Evolutionary conservation across 352 stramenopile genomes (phyloP).

Genomic region (Thalassiosira exigua): DNA sequence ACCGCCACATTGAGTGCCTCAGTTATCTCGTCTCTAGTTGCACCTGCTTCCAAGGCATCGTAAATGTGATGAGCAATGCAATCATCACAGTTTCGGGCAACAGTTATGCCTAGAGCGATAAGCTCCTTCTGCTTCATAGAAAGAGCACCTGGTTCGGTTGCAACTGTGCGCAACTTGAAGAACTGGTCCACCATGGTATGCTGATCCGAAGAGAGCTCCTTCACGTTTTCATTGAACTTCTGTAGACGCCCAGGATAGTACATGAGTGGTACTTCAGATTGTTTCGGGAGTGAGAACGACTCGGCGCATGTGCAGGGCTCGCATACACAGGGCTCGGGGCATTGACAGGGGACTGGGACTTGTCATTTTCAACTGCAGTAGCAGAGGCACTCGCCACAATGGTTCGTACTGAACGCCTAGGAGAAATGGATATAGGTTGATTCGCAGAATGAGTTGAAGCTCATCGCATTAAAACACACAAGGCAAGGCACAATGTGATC

Average conservation of each 20-base stretch:
- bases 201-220: conserved; percentile 1
- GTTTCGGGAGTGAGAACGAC: no score
- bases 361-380: no score
- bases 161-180: not conserved
- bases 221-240: not conserved
- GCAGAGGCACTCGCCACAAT: no score
- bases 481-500: no score
- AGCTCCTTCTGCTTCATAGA: not conserved
- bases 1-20: not conserved
- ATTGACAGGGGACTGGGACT: no score
- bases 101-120: not conserved
- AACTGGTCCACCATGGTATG: not conserved
- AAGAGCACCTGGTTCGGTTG: not conserved
- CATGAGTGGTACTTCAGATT: no score
- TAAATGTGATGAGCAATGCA: conserved; percentile 15
- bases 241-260: not conserved
- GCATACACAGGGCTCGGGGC: no score
- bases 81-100: not conserved
- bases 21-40: not conserved
- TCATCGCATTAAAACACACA: no score
- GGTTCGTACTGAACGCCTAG: no score
- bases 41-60: conserved; percentile 6
- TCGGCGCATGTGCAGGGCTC: no score
- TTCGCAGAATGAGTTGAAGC: no score
- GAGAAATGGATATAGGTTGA: no score